These are phyloP conservation scores for Cystobasidium sp. DNA, from an alignment of 1,284 basidiomycete genomes.

Conservation along the genomic window DNA sequence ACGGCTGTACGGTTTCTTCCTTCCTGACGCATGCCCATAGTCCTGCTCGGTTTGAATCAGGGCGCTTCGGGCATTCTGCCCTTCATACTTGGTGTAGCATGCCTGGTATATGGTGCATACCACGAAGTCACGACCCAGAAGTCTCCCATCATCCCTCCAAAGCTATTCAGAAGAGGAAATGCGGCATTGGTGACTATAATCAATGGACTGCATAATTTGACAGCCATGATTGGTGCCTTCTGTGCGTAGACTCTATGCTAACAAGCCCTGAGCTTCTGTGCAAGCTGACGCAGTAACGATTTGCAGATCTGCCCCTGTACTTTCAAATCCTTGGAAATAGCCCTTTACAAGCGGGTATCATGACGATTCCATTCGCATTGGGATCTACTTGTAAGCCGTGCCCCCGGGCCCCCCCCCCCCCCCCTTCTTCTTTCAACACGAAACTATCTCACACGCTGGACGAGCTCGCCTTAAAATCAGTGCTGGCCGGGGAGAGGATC, in stretches of 20 bases:
- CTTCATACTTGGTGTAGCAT: background rate
- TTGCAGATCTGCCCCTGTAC: slow-evolving; percentile 27
- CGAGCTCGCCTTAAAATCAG: background rate
- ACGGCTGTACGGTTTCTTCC: background rate
- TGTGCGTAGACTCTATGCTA: background rate
- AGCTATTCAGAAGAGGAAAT: slow-evolving; percentile 13
- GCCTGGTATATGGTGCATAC: slow-evolving; percentile 20
- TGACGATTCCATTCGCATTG: slow-evolving; percentile 31
- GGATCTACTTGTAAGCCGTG: slow-evolving; percentile 16
- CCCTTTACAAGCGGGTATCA: slow-evolving; percentile 25
- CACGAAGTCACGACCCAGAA: slow-evolving; percentile 12
- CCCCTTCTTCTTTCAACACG: too few relatives aligned
- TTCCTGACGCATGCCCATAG: background rate
- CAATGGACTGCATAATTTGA: slow-evolving; percentile 19
- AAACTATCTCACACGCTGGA: too few relatives aligned
- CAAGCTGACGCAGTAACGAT: background rate
- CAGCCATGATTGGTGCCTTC: slow-evolving; percentile 17
- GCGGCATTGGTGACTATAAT: slow-evolving; percentile 8
- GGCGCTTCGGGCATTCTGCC: slow-evolving; percentile 7
- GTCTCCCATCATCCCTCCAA: slow-evolving; percentile 16
- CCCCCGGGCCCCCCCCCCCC: too few relatives aligned
- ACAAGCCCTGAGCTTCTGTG: background rate
- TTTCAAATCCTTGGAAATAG: slow-evolving; percentile 33
- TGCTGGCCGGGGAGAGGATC: background rate
- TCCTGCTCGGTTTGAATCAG: slow-evolving; percentile 21